Conservation (phyloP, 768 basidiomycete genomes). For the Suillus ampliporus region DNA sequence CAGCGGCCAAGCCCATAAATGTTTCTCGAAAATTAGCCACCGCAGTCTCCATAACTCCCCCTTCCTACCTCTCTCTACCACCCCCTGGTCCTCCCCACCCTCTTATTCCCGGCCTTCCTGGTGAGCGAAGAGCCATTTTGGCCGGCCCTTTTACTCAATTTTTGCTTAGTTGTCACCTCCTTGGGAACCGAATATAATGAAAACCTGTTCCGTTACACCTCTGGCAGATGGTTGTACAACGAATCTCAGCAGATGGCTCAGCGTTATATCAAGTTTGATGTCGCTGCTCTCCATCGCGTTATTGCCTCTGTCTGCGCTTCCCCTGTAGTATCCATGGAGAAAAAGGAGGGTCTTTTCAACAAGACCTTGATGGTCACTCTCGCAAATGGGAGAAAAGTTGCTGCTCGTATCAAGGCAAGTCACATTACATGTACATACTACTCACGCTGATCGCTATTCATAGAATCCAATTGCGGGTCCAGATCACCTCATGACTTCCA, state of each 20-base stretch:
- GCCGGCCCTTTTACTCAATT: background rate
- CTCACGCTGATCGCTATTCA: slow-evolving; percentile 1
- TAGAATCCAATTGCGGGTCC: slow-evolving; percentile 36
- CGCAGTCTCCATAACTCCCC: slow-evolving; percentile 16
- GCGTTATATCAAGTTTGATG: slow-evolving; percentile 21
- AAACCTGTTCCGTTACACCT: slow-evolving; percentile 18
- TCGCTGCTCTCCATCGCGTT: slow-evolving; percentile 24
- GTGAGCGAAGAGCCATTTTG: background rate
- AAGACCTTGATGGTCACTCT: slow-evolving; percentile 19
- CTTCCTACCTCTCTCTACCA: slow-evolving; percentile 18
- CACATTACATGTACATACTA: background rate
- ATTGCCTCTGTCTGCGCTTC: slow-evolving; percentile 16
- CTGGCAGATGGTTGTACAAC: slow-evolving; percentile 36
- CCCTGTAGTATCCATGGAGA: slow-evolving; percentile 22
- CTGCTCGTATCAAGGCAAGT: slow-evolving; percentile 20
- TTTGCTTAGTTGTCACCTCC: slow-evolving; percentile 5
- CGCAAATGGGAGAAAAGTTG: slow-evolving; percentile 16
- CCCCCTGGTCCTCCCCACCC: slow-evolving; percentile 12
- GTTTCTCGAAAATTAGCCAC: slow-evolving; percentile 15
- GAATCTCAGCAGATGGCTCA: slow-evolving; percentile 25
- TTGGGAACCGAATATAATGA: slow-evolving; percentile 13
- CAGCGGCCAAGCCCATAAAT: slow-evolving; percentile 3
- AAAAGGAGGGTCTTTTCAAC: slow-evolving; percentile 23
- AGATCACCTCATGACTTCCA: slow-evolving; percentile 35
- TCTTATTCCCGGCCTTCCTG: background rate